A percentile compares a stretch with the other conserved stretches of the same genome.
These are phyloP conservation scores for Aspergillus haitiensis DNA, from an alignment of 495 filamentous ascomycete species.

Conservation along the genomic window DNA sequence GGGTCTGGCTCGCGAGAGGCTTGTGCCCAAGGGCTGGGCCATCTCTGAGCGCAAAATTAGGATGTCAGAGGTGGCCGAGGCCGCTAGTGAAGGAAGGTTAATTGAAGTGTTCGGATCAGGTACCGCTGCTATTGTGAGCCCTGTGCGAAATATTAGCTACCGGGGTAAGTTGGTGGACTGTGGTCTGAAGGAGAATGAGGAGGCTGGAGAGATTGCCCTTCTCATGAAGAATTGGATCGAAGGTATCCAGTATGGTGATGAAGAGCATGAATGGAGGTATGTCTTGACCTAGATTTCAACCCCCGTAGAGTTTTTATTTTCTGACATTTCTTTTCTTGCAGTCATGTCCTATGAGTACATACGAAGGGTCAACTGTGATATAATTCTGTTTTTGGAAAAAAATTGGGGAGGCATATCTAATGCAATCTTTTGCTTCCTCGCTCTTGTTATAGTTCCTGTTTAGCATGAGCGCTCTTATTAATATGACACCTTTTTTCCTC, in stretches of 20 bases:
- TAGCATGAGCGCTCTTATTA: not conserved
- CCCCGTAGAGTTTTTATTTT: not conserved
- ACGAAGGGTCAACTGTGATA: not conserved
- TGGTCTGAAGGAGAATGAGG: constrained; percentile 71
- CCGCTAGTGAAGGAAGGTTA: constrained; percentile 78
- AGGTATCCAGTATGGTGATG: constrained; percentile 89
- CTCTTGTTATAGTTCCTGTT: not conserved
- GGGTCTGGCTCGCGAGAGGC: constrained; percentile 74
- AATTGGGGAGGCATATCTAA: no score
- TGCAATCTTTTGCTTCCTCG: no score
- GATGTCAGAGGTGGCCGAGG: constrained; percentile 78
- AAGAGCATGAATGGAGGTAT: constrained; percentile 80
- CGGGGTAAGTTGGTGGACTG: constrained; percentile 74
- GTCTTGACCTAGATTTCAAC: constrained; percentile 9
- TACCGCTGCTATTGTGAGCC: constrained; percentile 74
- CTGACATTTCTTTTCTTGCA: constrained; percentile 11
- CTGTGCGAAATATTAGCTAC: constrained; percentile 85
- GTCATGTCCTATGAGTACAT: constrained; percentile 31
- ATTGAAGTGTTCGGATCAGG: constrained; percentile 92
- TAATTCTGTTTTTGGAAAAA: no score
- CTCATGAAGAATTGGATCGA: constrained; percentile 97
- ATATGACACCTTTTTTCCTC: not conserved
- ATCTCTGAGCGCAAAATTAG: constrained; percentile 85
- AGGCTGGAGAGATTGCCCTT: constrained; percentile 80
- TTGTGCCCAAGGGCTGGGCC: constrained; percentile 83